Evolutionary conservation across 2,329 filamentous ascomycete species (phyloP).

Genomic region (Cladosporium halotolerans): DNA sequence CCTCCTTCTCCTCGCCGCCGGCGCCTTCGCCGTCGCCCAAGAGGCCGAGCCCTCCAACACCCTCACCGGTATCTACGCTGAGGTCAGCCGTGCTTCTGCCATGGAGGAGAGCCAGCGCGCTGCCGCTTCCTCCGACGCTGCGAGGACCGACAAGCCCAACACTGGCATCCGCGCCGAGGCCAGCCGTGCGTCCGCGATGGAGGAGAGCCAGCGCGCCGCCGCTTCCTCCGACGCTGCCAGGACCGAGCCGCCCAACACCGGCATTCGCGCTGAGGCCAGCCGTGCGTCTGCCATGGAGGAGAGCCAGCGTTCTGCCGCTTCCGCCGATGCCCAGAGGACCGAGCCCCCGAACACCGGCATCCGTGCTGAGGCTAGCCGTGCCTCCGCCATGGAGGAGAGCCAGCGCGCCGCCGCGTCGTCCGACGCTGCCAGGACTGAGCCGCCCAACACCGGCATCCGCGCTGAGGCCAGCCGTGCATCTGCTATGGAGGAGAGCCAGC

Average conservation of each 20-base stretch:
- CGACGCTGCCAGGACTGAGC: neutral
- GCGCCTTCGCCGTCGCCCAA: slow-evolving; percentile 10
- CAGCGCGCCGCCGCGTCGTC: neutral
- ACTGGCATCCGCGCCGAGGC: slow-evolving; percentile 1
- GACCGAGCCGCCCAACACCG: neutral
- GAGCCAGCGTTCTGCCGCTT: neutral
- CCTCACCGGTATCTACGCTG: slow-evolving; percentile 6
- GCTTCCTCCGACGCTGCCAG: neutral
- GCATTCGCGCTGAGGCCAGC: neutral
- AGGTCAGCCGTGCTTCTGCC: slow-evolving; percentile 6
- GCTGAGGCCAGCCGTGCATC: slow-evolving; percentile 1
- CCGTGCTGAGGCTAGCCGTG: neutral
- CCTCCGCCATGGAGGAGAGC: slow-evolving; percentile 1
- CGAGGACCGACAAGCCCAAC: neutral
- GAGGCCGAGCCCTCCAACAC: slow-evolving; percentile 7
- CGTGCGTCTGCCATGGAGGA: neutral
- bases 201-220: slow-evolving; percentile 5
- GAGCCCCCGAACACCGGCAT: neutral
- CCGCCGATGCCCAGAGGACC: neutral
- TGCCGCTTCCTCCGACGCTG: neutral
- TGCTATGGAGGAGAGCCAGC: slow-evolving; percentile 5
- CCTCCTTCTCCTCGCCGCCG: slow-evolving; percentile 10
- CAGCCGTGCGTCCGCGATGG: slow-evolving; percentile 5
- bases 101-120: slow-evolving; percentile 11
- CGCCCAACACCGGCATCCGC: neutral